These are phyloP conservation scores for Thermomucor indicae-seudaticae DNA, from an alignment of 371 early-diverging fungal species.

Conservation along the genomic window DNA sequence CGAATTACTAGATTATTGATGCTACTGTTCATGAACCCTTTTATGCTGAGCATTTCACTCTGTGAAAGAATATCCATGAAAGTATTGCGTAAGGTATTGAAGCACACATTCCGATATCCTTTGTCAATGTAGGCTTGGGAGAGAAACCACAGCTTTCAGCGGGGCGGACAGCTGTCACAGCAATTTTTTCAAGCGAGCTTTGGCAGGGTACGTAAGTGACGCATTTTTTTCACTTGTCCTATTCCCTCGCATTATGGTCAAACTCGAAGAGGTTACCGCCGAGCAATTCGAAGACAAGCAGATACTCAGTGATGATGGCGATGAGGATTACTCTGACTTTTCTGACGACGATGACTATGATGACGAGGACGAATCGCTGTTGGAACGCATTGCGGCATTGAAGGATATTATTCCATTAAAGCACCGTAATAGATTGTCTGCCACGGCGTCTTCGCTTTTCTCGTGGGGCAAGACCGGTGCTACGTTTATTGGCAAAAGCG, in stretches of 20 bases:
- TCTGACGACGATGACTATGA: slow-evolving; percentile 55
- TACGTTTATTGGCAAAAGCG: slow-evolving; percentile 66
- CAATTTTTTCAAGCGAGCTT: not conserved
- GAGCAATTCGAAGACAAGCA: slow-evolving; percentile 41
- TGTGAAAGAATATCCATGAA: too few species aligned
- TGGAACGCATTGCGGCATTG: slow-evolving; percentile 71
- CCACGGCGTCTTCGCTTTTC: slow-evolving; percentile 45
- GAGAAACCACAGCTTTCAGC: too few species aligned
- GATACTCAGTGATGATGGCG: slow-evolving; percentile 44
- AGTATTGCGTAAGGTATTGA: too few species aligned
- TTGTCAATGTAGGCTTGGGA: too few species aligned
- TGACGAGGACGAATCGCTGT: slow-evolving; percentile 56
- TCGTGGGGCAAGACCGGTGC: slow-evolving; percentile 56
- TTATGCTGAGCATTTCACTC: too few species aligned
- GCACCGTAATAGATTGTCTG: slow-evolving; percentile 57
- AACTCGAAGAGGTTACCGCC: slow-evolving; percentile 48
- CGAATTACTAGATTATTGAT: too few species aligned
- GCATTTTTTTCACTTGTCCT: not conserved
- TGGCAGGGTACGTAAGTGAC: not conserved
- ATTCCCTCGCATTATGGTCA: slow-evolving; percentile 35
- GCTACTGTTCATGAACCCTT: too few species aligned
- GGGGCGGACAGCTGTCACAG: not conserved
- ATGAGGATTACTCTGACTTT: slow-evolving; percentile 54
- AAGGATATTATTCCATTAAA: slow-evolving; percentile 73
- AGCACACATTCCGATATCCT: too few species aligned